Conservation (phyloP, 2,329 filamentous ascomycete genomes). For the Lomentospora prolificans region DNA sequence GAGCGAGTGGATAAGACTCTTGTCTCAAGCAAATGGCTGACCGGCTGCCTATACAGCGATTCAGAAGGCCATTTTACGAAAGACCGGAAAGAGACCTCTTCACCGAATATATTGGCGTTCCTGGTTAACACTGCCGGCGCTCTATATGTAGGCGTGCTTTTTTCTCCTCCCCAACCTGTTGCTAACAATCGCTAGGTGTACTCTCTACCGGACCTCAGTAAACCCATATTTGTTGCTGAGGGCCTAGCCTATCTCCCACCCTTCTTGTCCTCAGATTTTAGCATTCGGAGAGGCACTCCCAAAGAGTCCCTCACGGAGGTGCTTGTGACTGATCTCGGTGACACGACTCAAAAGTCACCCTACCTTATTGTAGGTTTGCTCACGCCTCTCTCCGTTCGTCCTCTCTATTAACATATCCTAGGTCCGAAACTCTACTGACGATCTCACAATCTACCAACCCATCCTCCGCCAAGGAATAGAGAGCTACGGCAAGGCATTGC, state of each 20-base stretch:
- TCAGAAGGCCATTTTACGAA: slow-evolving; percentile 43
- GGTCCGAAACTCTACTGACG: slow-evolving; percentile 70
- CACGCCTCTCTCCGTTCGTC: slow-evolving; percentile 4
- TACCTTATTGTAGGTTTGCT: slow-evolving; percentile 63
- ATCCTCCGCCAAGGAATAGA: slow-evolving; percentile 39
- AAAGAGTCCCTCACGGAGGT: slow-evolving; percentile 72
- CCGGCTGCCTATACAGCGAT: slow-evolving; percentile 76
- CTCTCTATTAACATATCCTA: slow-evolving; percentile 21
- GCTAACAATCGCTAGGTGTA: slow-evolving; percentile 51
- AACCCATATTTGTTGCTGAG: slow-evolving; percentile 64
- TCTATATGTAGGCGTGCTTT: slow-evolving; percentile 51
- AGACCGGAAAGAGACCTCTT: slow-evolving; percentile 28
- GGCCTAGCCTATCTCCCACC: slow-evolving; percentile 71
- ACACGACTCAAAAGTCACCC: slow-evolving; percentile 57
- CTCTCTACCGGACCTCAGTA: slow-evolving; percentile 61
- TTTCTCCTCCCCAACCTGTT: not conserved
- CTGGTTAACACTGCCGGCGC: slow-evolving; percentile 66
- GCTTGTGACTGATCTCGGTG: slow-evolving; percentile 75
- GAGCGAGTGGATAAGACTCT: slow-evolving; percentile 50
- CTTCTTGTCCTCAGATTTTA: slow-evolving; percentile 61
- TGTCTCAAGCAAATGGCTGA: slow-evolving; percentile 61
- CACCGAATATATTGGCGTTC: slow-evolving; percentile 57
- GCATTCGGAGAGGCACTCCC: slow-evolving; percentile 56
- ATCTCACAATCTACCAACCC: slow-evolving; percentile 81
- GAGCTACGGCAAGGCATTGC: slow-evolving; percentile 47